These are phyloP conservation scores for Alternaria viburni DNA, from an alignment of 2,329 filamentous ascomycete genomes.

Conservation along the genomic window DNA sequence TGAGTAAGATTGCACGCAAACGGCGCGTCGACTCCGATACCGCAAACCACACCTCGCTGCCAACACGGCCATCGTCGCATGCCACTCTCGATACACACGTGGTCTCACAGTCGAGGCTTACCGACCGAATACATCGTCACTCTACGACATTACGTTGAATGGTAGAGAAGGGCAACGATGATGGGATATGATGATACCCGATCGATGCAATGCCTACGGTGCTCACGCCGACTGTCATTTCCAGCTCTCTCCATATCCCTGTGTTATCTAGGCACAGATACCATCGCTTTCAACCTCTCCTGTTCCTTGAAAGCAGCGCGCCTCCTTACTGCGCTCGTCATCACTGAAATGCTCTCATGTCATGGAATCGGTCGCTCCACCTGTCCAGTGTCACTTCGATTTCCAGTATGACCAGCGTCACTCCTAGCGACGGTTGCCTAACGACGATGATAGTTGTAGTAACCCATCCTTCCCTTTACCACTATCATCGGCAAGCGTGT, in stretches of 20 bases:
- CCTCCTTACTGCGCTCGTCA: background rate
- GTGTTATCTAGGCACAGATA: too few species aligned
- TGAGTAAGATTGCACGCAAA: background rate
- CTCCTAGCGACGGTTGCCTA: background rate
- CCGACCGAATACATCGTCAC: background rate
- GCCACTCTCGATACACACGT: background rate
- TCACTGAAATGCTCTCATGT: background rate
- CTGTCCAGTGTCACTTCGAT: background rate
- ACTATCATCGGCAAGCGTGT: background rate
- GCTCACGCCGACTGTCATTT: background rate
- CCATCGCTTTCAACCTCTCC: background rate
- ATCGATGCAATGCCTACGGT: background rate
- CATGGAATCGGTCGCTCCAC: background rate
- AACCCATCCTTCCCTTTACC: background rate
- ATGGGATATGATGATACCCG: background rate
- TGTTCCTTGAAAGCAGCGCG: background rate
- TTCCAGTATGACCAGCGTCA: background rate
- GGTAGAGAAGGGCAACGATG: background rate
- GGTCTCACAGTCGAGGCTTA: background rate
- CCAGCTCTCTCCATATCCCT: too few species aligned
- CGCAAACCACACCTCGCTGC: background rate
- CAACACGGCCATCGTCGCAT: background rate
- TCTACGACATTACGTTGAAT: too few species aligned
- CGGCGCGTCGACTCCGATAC: background rate
- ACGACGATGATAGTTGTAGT: background rate